These are phyloP conservation scores for Fusarium sp. DNA, from an alignment of 2,329 filamentous ascomycete genomes.

Conservation along the genomic window DNA sequence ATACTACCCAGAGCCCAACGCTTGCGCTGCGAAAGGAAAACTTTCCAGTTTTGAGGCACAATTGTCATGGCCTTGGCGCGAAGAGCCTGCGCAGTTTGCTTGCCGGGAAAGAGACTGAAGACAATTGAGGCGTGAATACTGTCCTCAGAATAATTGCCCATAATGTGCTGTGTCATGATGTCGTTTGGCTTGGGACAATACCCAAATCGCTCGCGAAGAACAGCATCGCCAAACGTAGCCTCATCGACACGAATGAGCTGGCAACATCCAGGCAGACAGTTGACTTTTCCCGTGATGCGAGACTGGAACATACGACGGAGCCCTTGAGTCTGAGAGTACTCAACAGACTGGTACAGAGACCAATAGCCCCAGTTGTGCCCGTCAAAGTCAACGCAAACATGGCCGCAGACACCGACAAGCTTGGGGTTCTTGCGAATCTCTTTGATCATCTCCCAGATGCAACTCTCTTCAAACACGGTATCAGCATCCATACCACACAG, in stretches of 20 bases:
- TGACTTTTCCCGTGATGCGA: conserved; percentile 65
- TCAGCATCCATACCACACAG: conserved; percentile 66
- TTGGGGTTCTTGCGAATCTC: conserved; percentile 61
- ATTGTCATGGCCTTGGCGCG: conserved; percentile 64
- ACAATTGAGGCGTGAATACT: conserved; percentile 66
- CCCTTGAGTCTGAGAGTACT: conserved; percentile 65
- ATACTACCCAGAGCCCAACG: conserved; percentile 65
- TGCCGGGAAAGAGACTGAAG: conserved; percentile 61
- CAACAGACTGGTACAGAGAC: conserved; percentile 64
- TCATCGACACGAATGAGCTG: conserved; percentile 66
- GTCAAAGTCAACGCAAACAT: conserved; percentile 64
- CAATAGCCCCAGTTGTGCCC: conserved; percentile 59
- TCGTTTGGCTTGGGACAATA: conserved; percentile 66
- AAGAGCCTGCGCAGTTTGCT: conserved; percentile 63
- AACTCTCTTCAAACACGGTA: conserved; percentile 62
- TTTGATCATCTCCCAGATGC: conserved; percentile 61
- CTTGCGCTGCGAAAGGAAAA: conserved; percentile 65
- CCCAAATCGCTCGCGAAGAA: conserved; percentile 63
- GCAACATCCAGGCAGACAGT: conserved; percentile 65
- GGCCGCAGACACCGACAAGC: conserved; percentile 64
- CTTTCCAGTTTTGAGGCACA: conserved; percentile 61
- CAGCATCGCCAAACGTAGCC: conserved; percentile 63
- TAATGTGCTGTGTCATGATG: conserved; percentile 64
- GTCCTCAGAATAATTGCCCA: conserved; percentile 65
- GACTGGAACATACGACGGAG: conserved; percentile 66